phyloP scores from a whole-genome alignment of 495 filamentous ascomycete species.

The Physcia stellaris region DNA sequence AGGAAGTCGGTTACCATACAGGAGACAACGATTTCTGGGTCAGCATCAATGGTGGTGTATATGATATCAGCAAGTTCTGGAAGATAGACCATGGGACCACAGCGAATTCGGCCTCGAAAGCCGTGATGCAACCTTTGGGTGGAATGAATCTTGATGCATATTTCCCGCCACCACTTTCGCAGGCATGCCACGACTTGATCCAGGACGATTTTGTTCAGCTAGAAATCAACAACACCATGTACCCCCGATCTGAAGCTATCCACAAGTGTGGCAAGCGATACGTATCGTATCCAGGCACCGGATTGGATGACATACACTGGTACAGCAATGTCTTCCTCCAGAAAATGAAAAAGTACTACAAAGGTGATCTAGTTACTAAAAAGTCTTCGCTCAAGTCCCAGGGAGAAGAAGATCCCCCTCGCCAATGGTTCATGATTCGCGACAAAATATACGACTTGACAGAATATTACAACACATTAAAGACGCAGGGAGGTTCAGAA shows the following conservation, averaged over 20 bases:
- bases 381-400: slow-evolving; percentile 31
- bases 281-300: slow-evolving; percentile 36
- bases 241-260: slow-evolving; percentile 31
- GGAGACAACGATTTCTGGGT: slow-evolving; percentile 73
- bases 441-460: slow-evolving; percentile 75
- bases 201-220: slow-evolving; percentile 36
- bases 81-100: slow-evolving; percentile 66
- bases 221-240: slow-evolving; percentile 45
- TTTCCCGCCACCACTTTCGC: slow-evolving; percentile 65
- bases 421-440: slow-evolving; percentile 68
- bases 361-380: slow-evolving; percentile 74
- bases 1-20: slow-evolving; percentile 58
- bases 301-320: slow-evolving; percentile 55
- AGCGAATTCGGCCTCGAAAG: slow-evolving; percentile 37
- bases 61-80: slow-evolving; percentile 86
- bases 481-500: slow-evolving; percentile 30
- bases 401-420: slow-evolving; percentile 52
- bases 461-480: slow-evolving; percentile 69
- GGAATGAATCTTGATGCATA: slow-evolving; percentile 72
- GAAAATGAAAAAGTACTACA: slow-evolving; percentile 69
- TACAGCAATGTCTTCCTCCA: slow-evolving; percentile 62
- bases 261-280: slow-evolving; percentile 53
- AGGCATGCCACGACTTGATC: slow-evolving; percentile 57
- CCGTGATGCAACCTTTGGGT: slow-evolving; percentile 61
- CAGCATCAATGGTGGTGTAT: slow-evolving; percentile 76